Evolutionary conservation across 495 filamentous ascomycete genomes (phyloP).

Genomic region (Penicillium dipodomyicola): DNA sequence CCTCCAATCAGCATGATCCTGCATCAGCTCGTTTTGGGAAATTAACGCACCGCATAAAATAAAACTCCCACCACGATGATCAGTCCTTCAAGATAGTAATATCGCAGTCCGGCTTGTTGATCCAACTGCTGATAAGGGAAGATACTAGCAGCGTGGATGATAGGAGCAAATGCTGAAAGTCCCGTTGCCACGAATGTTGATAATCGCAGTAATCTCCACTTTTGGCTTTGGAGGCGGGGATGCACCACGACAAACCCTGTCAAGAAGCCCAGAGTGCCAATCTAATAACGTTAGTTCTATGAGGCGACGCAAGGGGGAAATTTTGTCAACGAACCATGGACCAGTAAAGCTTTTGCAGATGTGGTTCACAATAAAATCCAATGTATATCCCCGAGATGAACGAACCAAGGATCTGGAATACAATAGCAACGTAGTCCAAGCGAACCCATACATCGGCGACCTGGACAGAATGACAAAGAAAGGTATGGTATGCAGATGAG

Average conservation of each 20-base stretch:
- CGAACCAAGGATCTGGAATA: constrained; percentile 22
- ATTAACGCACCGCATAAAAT: constrained; percentile 42
- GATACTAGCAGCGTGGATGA: constrained; percentile 44
- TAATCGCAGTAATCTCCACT: constrained; percentile 42
- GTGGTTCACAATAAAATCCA: constrained; percentile 28
- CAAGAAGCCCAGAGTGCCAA: constrained; percentile 30
- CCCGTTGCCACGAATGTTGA: constrained; percentile 49
- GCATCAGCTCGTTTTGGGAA: constrained; percentile 12
- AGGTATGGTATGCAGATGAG: constrained; percentile 31
- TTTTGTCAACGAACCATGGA: constrained; percentile 24
- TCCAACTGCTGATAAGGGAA: constrained; percentile 44
- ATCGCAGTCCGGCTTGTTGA: constrained; percentile 31
- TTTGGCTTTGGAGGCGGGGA: constrained; percentile 43
- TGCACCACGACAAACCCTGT: constrained; percentile 35
- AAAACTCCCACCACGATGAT: constrained; percentile 38
- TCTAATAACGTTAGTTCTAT: constrained; percentile 1
- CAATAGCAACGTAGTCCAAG: constrained; percentile 29
- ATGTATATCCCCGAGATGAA: constrained; percentile 34
- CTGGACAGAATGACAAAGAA: constrained; percentile 29
- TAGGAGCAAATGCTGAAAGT: constrained; percentile 46
- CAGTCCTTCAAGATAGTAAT: constrained; percentile 29
- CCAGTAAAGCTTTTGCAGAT: constrained; percentile 24
- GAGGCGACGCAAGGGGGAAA: constrained; percentile 6
- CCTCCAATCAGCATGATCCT: constrained; percentile 17
- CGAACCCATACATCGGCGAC: constrained; percentile 26